Base-by-base conservation (phyloP, 257 asterid species). In the Paulownia fortunei region DNA sequence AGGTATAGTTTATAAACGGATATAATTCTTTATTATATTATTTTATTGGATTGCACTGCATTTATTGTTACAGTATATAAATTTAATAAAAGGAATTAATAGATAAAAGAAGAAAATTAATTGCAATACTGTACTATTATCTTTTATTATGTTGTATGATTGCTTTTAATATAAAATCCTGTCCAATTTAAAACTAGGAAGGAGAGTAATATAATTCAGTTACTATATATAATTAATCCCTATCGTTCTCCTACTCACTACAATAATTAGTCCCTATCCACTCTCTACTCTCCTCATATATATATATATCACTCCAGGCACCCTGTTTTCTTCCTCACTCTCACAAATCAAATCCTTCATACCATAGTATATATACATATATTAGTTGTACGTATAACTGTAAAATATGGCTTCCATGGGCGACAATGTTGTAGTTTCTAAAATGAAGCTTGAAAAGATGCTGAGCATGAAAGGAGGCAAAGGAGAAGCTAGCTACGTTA, bases 381-480 rank as follows among this genome's bases (percentile, higher is more conserved):
- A 52, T 23, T 15, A 2, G 3, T 12, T 15, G 44, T 27, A 65
- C 32, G 18, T 58, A 52, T 2, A 51, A 1, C 5, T 5, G 18
- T 8, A 27, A 18, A 7, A 34, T 23, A 92, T 91, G 97, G 87
- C 91, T 82, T 88, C 92, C 1, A 46, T 73, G 21, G 87, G 87
- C 15, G 92, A 90, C 49, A 86, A 90, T 74, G 87, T 91, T 13
- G 93, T 88, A 5, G 89, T 92, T 73, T 76, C 96, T 6, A 88
- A 87, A 59, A 69, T 76, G 81, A 90, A 95, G 75, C 97, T 95
- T 11, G 99, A 95, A 70, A 89, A 66, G 26, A 54, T 90, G 87
- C 89, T 94, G 0, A 89, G 97, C 88, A 94, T 94, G 98, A 92
- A 89, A 79, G 99, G 99, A 16, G 99, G 99, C 83, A 87, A 88